Evolutionary conservation across 495 filamentous ascomycete genomes (phyloP).

Genomic region (Astrothelium macrocarpum): DNA sequence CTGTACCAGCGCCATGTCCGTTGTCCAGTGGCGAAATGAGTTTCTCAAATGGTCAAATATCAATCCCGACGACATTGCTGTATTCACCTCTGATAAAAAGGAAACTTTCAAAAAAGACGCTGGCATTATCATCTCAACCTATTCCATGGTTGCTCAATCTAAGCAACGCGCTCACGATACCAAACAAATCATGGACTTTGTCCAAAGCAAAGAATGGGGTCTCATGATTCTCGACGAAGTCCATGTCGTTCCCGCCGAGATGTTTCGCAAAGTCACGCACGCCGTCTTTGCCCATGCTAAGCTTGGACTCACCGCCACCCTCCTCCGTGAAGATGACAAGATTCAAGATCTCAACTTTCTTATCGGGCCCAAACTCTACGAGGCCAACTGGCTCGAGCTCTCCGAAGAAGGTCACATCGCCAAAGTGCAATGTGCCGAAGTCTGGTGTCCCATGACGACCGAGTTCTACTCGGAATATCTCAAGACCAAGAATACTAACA

Average conservation of each 20-base stretch:
- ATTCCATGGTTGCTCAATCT: conserved; percentile 93
- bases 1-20: conserved; percentile 95
- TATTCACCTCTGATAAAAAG: conserved; percentile 94
- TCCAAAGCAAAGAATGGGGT: conserved; percentile 88
- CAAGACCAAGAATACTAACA: conserved; percentile 53
- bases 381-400: conserved; percentile 99
- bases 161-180: conserved; percentile 80
- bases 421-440: conserved; percentile 93
- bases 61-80: conserved; percentile 79
- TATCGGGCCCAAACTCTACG: conserved; percentile 94
- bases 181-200: conserved; percentile 96
- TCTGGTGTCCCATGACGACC: conserved; percentile 98
- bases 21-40: conserved; percentile 91
- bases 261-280: conserved; percentile 89
- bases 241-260: conserved; percentile 91
- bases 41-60: conserved; percentile 99
- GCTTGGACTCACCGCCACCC: conserved; percentile 88
- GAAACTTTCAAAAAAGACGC: conserved; percentile 79
- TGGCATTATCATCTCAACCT: conserved; percentile 93
- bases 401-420: conserved; percentile 96
- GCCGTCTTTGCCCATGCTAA: conserved; percentile 90
- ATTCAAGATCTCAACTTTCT: conserved; percentile 95
- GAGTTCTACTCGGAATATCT: conserved; percentile 97
- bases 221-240: conserved; percentile 97
- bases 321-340: conserved; percentile 95